Evolutionary conservation across 257 asterid genomes (phyloP).

Genomic region (Striga asiatica): DNA sequence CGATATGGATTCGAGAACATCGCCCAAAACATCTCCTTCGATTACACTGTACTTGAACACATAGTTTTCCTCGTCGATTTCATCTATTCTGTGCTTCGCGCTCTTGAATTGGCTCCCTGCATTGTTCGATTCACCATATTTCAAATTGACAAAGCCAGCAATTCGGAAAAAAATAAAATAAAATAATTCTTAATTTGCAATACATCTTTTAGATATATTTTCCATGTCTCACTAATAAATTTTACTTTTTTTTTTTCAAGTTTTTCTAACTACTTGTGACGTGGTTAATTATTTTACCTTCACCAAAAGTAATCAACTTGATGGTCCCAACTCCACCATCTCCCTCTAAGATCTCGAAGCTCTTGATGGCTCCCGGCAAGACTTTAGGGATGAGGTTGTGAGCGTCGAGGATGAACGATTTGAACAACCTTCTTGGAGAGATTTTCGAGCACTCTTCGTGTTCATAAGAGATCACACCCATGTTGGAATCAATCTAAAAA

Average conservation of each 20-base stretch:
- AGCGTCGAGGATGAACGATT: constrained; percentile 32
- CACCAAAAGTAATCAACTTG: constrained; percentile 29
- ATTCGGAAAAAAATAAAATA: no score
- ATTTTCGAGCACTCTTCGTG: constrained; percentile 25
- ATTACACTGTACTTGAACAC: constrained; percentile 26
- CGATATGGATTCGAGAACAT: constrained; percentile 24
- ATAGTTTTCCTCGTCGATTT: constrained; percentile 25
- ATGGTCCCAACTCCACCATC: constrained; percentile 44
- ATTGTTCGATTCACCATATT: neutral
- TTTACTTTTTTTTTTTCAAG: no score
- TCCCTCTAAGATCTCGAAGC: constrained; percentile 33
- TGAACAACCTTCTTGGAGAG: constrained; percentile 37
- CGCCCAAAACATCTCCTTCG: constrained; percentile 38
- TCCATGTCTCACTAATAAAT: no score
- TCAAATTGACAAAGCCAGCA: no score
- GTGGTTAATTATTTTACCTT: constrained; percentile 19
- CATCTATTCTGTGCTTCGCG: constrained; percentile 31
- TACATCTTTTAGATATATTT: no score
- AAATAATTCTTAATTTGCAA: no score
- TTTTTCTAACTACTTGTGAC: no score
- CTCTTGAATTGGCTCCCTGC: constrained; percentile 33
- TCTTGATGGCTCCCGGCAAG: constrained; percentile 35
- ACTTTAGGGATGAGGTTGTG: constrained; percentile 40
- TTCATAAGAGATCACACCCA: constrained; percentile 32
- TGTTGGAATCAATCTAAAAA: neutral